phyloP scores from a whole-genome alignment of 1,284 basidiomycete species.

The Ustilago lituana region DNA sequence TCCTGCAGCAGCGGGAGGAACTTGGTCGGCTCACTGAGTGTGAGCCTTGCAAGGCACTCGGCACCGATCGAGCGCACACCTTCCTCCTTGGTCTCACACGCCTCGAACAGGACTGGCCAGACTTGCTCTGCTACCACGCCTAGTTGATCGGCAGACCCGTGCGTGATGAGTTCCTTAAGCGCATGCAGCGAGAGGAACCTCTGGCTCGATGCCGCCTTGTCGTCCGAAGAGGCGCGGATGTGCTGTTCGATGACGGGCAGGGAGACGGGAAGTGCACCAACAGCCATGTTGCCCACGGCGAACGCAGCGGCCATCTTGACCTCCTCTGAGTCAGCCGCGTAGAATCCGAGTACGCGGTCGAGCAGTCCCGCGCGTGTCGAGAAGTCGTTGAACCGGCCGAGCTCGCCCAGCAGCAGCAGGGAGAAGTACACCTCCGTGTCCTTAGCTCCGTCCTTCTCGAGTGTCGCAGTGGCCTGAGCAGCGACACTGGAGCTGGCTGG shows the following conservation, averaged over 20 bases:
- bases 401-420: conserved; percentile 56
- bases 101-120: conserved; percentile 77
- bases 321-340: conserved; percentile 51
- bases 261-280: conserved; percentile 85
- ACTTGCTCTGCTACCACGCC: conserved; percentile 84
- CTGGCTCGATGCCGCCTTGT: conserved; percentile 67
- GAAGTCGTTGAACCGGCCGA: conserved; percentile 56
- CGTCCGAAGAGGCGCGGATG: conserved; percentile 71
- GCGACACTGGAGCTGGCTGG: conserved; percentile 32
- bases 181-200: conserved; percentile 80
- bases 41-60: conserved; percentile 94
- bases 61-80: conserved; percentile 92
- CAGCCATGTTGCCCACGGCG: conserved; percentile 84
- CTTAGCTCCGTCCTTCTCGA: conserved; percentile 27
- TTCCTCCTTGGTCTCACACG: conserved; percentile 74
- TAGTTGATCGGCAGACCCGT: conserved; percentile 83
- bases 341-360: conserved; percentile 47
- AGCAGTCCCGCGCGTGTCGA: conserved; percentile 21
- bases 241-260: conserved; percentile 84
- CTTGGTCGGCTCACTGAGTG: conserved; percentile 84
- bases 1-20: conserved; percentile 77
- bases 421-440: conserved; percentile 53
- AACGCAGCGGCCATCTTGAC: conserved; percentile 59
- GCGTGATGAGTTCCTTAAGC: conserved; percentile 93
- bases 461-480: conserved; percentile 19